Evolutionary conservation across 768 basidiomycete species (phyloP), one percentile per base, ranked within the genome.

Genomic region (Dendrothele bispora): DNA sequence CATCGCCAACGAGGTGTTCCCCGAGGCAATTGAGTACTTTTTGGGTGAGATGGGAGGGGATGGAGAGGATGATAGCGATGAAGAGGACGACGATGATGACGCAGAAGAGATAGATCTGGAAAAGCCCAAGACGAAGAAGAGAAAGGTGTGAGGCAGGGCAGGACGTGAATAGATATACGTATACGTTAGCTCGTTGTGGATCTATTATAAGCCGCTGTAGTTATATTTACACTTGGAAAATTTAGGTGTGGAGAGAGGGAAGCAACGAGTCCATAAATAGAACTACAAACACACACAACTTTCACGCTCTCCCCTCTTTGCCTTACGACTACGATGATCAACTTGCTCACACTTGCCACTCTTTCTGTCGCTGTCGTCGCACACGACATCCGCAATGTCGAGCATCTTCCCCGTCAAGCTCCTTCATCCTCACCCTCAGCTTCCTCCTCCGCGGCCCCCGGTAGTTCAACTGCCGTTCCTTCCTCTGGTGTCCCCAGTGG

Each of bases 41-140:
- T 70, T 85, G 41, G 90, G 89, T 24, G 77, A 80, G 48, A 71
- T 72, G 17, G 77, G 77, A 6, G 78, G 73, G 5, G 82, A 82
- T 17, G 82, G 84, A 18, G 51, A 76, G 34, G 84, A 87, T 61
- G 79, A 77, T 32, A 84, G 86, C 27, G 84, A 84, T 12, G 82
- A 84, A 36, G 78, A 79, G 25, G 77, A 80, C 7, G 83, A 86
- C 11, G 83, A 85, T 6, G 86, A 88, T 3, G 84, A 89, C 20
- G 88, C 80, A 37, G 88, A 84, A 36, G 91, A 92, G 64, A 93
- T 93, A 67, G 91, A 93, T 67, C 70, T 93, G 48, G 91, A 93
- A 65, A 86, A 88, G 67, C 91, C 90, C 35, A 76, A 80, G 52
- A 60, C 81, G 45, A 91, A 91, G 70, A 89, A 85, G 69, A 81